Base-by-base conservation (phyloP, 768 basidiomycete genomes). In the Lentinula sp. region DNA sequence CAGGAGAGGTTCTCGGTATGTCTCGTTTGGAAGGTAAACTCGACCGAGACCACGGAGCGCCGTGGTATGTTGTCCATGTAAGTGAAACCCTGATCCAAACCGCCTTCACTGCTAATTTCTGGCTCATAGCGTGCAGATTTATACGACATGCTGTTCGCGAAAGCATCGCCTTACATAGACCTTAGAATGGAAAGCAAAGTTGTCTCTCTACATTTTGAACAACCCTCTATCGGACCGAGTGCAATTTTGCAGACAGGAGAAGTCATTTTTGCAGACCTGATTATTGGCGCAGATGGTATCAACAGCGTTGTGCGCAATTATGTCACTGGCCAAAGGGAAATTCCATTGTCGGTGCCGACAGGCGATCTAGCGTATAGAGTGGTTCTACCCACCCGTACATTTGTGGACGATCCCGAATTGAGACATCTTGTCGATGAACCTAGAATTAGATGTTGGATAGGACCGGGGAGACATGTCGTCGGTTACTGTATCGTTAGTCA, bases 271-370 rank as follows among this genome's bases (percentile, higher is more conserved):
- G 68, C 73, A 4, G 75, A 77, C 46, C 62, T 77, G 28, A 61
- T 75, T 33, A 67, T 77, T 1, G 76, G 74, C 7, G 73, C 80
- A 4, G 82, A 84, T 61, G 83, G 83, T 7, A 73, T 80, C 54
- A 85, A 81, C 70, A 85, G 84, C 63, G 57, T 69, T 16, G 62
- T 80, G 2, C 76, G 76, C 0, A 60, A 76, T 66, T 69, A 76
- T 57, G 72, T 76, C 43, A 77, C 83, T n/a, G 74, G 81, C 2
- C 79, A 77, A 0, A 66, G 67, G 1, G 71, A 73, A 39, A 74
- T 76, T 56, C 67, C 57, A 9, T 36, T 58, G n/a, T 35, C 70
- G 1, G 60, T 62, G 6, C 66, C 71, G 52, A 72, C 72, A 13
- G 72, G 71, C 4, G 72, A 73, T 57, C 69, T 71, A 12, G 72